Evolutionary conservation across 2,329 filamentous ascomycete genomes (phyloP), one percentile per base, ranked within the genome.

Genomic region (Sclerotinia sclerotiorum): DNA sequence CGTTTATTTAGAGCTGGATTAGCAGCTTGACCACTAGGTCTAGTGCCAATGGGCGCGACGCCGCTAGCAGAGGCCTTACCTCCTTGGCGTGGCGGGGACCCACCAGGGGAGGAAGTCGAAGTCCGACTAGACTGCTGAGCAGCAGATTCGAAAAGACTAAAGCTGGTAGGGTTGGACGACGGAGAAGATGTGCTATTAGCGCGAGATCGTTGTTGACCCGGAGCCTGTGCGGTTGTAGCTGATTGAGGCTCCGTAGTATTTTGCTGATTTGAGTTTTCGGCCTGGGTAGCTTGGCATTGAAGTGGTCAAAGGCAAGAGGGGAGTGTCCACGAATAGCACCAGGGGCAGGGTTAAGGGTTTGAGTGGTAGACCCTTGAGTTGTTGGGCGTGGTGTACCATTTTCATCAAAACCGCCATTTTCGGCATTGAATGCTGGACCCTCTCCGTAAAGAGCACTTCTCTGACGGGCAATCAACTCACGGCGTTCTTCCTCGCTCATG

Each of bases 401-500:
- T 76, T 94, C 91, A 70, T 93, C 90, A 76, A 90, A 90, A 72
- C 83, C 84, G 71, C 83, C 84, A 73, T 86, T 87, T 73, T 90
- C 88, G 77, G 90, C 88, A 62, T 39, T 44, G 78, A 92, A 90
- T 64, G 85, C 81, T 49, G 85, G 83, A 73, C 84, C 84, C 77
- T 92, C 92, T 78, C 93, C 93, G 80, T 98, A 99, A 73, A 99
- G 83, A 73, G 94, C 94, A 80, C 90, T 94, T 81, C 96, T 93
- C 82, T 98, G 95, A 78, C 94, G 94, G 75, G 94, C 92, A 80
- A 98, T 97, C 79, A 98, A 85, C 76, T 98, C 94, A 76, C 94
- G 93, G 76, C 94, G 94, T 77, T 97, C 94, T 76, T 97, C 94
- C 83, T 98, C 95, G 78, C 90, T 96, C 90, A 97, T 91, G 77